A percentile compares a stretch with the other conserved stretches of the same genome.
Conservation (phyloP, 768 basidiomycete species). For the Mycena vulgaris region DNA sequence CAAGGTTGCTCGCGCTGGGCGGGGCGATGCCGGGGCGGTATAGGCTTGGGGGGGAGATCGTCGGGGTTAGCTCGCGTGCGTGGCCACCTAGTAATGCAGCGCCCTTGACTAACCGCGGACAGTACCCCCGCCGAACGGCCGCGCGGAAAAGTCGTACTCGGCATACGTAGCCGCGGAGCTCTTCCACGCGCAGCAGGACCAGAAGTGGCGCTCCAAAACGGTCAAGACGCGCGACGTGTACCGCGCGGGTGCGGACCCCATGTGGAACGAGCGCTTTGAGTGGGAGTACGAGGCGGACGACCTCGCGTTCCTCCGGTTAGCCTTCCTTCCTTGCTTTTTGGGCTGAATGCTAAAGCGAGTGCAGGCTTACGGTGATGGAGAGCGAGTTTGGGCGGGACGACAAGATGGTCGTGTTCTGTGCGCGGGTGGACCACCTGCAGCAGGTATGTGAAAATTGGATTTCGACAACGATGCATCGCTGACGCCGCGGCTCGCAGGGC, state of each 20-base stretch:
- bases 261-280: conserved; percentile 62
- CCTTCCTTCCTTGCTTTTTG: background rate
- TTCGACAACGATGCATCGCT: background rate
- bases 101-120: background rate
- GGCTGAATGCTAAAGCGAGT: background rate
- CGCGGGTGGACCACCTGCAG: conserved; percentile 62
- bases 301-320: conserved; percentile 67
- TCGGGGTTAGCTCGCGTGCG: conserved; percentile 64
- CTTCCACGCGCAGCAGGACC: conserved; percentile 55
- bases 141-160: conserved; percentile 55
- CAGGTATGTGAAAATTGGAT: conserved; percentile 27
- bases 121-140: conserved; percentile 65
- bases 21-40: conserved; percentile 34
- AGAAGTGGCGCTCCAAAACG: conserved; percentile 61
- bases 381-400: conserved; percentile 62
- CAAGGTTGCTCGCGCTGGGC: conserved; percentile 41
- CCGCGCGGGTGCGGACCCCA: conserved; percentile 54
- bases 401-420: conserved; percentile 67
- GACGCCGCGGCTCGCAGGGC: conserved; percentile 43
- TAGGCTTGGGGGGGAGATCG: conserved; percentile 51
- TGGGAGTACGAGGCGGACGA: conserved; percentile 68
- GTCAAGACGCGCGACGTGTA: conserved; percentile 53
- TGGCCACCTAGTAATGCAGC: too few species aligned
- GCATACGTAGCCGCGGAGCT: conserved; percentile 64
- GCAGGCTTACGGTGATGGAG: conserved; percentile 56